Evolutionary conservation across 2,329 filamentous ascomycete species (phyloP), one percentile per base, ranked within the genome.

Genomic region (Tolypocladium ophioglossoides): DNA sequence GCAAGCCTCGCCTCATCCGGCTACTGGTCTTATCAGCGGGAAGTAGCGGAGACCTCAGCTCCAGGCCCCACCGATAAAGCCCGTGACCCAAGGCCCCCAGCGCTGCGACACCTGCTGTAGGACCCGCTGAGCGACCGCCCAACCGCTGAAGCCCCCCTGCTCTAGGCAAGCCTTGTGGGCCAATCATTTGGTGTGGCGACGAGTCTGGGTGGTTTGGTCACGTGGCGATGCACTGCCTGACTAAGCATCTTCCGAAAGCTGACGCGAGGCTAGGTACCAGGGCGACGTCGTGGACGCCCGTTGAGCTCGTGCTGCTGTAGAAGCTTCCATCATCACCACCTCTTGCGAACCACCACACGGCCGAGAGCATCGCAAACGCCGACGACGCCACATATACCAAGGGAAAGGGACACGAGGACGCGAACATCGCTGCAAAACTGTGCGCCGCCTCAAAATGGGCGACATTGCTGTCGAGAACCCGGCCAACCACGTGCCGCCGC

Each of bases 381-480:
- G 51, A 32, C 14, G 20, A n/a, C 22, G 18, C 12, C 16, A 16
- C 38, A 37, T n/a, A 10, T 10, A 12, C n/a, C 1, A 16, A 20
- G 39, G 16, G 14, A 14, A 20, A 27, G 14, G 38, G 30, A 39
- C 39, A 37, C 41, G 4, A 39, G 20, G 4, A 2, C 39, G 22
- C 48, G 32, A 18, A 11, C 22, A 12, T 27, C 34, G 34, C 34
- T 2, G 30, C 47, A 4, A 34, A 24, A 24, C 32, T 12, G 32
- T 34, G 24, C 48, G 48, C 12, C 32, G 44, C 44, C 27, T 38
- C 61, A 79, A 69, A 41, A 96, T 96, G 92, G 91, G 85, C 72
- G 89, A 95, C 78, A 83, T 89, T 69, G 80, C 87, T 66, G 84
- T 96, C 68, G 90, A 96, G 75, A 91, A 82, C 74, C 84, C 89